phyloP scores from a whole-genome alignment of 352 stramenopile genomes.

The Phytopythium delawarense region DNA sequence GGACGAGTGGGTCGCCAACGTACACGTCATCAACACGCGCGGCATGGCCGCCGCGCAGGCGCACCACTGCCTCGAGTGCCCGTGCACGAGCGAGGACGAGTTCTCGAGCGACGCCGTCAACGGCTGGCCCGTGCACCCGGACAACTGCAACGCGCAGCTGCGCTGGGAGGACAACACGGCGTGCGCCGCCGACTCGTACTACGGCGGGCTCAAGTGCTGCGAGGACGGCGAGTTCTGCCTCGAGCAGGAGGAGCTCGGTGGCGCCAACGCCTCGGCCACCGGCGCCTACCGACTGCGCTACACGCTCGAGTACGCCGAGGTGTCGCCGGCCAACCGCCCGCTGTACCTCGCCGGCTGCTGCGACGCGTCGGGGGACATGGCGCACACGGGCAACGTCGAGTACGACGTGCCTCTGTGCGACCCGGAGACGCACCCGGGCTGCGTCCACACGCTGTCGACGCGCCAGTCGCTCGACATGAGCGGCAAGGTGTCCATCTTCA shows the following conservation, averaged over 20 bases:
- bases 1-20: conserved; percentile 78
- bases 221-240: conserved; percentile 68
- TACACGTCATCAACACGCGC: conserved; percentile 83
- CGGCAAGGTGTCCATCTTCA: conserved; percentile 17
- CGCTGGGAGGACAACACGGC: conserved; percentile 67
- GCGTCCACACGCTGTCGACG: conserved; percentile 74
- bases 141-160: conserved; percentile 63
- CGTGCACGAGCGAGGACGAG: conserved; percentile 65
- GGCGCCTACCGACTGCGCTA: conserved; percentile 63
- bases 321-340: conserved; percentile 48
- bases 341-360: conserved; percentile 72
- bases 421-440: conserved; percentile 59
- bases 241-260: conserved; percentile 41
- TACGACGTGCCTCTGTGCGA: conserved; percentile 74
- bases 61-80: conserved; percentile 72
- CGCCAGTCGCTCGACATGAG: conserved; percentile 50
- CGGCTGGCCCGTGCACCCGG: conserved; percentile 30
- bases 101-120: conserved; percentile 51
- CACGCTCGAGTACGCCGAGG: conserved; percentile 64
- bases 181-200: conserved; percentile 54
- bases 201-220: conserved; percentile 71
- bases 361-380: conserved; percentile 56
- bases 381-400: conserved; percentile 67
- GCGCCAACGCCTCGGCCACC: conserved; percentile 17
- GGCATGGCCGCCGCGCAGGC: conserved; percentile 35